Percentiles rank a stretch among this genome's conserved stretches.
Evolutionary conservation across 2,329 filamentous ascomycete species (phyloP).

Genomic region (Gliomastix tumulicola): DNA sequence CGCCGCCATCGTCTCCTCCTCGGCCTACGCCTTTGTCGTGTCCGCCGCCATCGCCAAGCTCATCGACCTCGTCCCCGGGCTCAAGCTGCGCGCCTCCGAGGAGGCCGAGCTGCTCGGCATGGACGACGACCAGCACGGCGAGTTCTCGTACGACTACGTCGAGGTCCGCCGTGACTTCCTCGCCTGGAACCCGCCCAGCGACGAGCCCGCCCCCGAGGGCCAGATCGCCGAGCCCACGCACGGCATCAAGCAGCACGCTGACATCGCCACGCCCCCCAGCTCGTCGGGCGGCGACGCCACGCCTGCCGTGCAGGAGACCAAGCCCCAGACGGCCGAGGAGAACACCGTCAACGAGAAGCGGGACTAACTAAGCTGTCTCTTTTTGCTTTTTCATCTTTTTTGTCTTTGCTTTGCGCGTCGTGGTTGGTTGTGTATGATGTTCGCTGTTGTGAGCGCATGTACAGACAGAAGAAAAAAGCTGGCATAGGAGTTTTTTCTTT

Average conservation of each 20-base stretch:
- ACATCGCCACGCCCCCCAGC: slow-evolving; percentile 21
- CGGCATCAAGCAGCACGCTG: slow-evolving; percentile 60
- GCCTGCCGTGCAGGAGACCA: slow-evolving; percentile 3
- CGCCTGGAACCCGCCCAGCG: slow-evolving; percentile 74
- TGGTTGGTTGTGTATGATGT: too few species aligned
- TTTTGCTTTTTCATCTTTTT: slow-evolving; percentile 1
- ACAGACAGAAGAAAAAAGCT: slow-evolving; percentile 2
- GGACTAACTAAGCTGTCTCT: slow-evolving; percentile 1
- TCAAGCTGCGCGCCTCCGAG: slow-evolving; percentile 72
- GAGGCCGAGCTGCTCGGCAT: slow-evolving; percentile 81
- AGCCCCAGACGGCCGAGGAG: background rate
- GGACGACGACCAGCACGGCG: slow-evolving; percentile 85
- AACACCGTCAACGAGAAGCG: slow-evolving; percentile 6
- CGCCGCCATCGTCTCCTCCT: slow-evolving; percentile 63
- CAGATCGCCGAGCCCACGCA: slow-evolving; percentile 58
- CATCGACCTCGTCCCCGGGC: slow-evolving; percentile 70
- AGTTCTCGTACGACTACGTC: slow-evolving; percentile 87
- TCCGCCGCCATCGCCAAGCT: slow-evolving; percentile 66
- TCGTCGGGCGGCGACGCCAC: slow-evolving; percentile 8
- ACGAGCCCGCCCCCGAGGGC: slow-evolving; percentile 52
- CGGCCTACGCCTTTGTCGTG: slow-evolving; percentile 65
- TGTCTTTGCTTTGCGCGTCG: too few species aligned
- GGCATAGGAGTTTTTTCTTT: slow-evolving; percentile 2
- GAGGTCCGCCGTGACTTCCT: slow-evolving; percentile 85
- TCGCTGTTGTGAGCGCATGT: too few species aligned